Evolutionary conservation across 495 filamentous ascomycete genomes (phyloP).

Genomic region (Neurospora discreta): DNA sequence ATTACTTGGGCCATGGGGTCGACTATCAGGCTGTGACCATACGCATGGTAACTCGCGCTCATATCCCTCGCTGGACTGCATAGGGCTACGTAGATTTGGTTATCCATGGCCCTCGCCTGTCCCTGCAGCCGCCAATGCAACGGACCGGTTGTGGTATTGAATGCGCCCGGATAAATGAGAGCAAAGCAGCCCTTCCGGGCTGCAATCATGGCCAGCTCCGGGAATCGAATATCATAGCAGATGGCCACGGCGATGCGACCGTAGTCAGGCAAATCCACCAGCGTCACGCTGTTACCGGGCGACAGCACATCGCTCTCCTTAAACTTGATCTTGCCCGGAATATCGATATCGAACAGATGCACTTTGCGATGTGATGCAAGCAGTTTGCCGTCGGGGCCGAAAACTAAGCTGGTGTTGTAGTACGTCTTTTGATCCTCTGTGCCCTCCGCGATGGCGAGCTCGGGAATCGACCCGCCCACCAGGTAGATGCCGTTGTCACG

Average conservation of each 20-base stretch:
- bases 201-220: constrained; percentile 84
- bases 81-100: constrained; percentile 87
- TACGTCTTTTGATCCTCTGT: constrained; percentile 44
- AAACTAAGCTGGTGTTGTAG: constrained; percentile 86
- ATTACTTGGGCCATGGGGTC: constrained; percentile 83
- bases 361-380: constrained; percentile 84
- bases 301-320: constrained; percentile 79
- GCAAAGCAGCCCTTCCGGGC: constrained; percentile 63
- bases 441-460: constrained; percentile 39
- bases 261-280: constrained; percentile 76
- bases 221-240: constrained; percentile 96
- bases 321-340: constrained; percentile 89
- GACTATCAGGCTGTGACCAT: constrained; percentile 78
- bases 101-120: constrained; percentile 79
- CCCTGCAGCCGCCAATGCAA: constrained; percentile 84
- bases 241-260: constrained; percentile 79
- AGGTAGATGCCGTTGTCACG: constrained; percentile 65
- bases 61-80: constrained; percentile 84
- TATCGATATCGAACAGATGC: constrained; percentile 98
- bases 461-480: constrained; percentile 87
- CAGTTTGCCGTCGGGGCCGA: constrained; percentile 63
- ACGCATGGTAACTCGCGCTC: constrained; percentile 72
- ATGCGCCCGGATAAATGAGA: constrained; percentile 86
- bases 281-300: constrained; percentile 68
- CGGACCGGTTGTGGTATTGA: constrained; percentile 86